Evolutionary conservation across 1,284 basidiomycete genomes (phyloP).

Genomic region (Testicularia cyperi): DNA sequence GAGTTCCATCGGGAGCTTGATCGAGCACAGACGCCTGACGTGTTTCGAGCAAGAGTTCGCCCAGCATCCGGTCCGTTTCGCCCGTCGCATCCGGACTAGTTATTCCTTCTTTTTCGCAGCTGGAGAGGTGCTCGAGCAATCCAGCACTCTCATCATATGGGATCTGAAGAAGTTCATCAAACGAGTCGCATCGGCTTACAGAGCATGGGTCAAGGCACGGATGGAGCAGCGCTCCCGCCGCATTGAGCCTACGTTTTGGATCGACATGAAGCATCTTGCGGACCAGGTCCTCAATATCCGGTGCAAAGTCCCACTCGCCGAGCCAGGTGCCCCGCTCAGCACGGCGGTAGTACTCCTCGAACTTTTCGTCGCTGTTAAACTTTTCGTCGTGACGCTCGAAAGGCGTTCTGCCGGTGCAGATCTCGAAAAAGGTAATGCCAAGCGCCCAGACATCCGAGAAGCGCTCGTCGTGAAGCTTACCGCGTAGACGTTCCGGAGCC

Average conservation of each 20-base stretch:
- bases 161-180: constrained; percentile 25
- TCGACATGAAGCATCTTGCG: constrained; percentile 31
- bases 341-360: constrained; percentile 43
- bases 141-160: constrained; percentile 32
- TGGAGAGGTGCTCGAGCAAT: no score
- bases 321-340: constrained; percentile 36
- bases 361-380: constrained; percentile 37
- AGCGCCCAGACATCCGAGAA: constrained; percentile 48
- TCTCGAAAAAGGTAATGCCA: constrained; percentile 54
- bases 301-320: constrained; percentile 28
- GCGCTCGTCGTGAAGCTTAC: constrained; percentile 43
- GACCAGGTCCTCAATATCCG: constrained; percentile 39
- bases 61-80: constrained; percentile 17
- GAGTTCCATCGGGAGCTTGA: no score
- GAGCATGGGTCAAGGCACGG: constrained; percentile 22
- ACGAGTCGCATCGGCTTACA: constrained; percentile 11
- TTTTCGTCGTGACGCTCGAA: constrained; percentile 48
- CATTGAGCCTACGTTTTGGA: constrained; percentile 25
- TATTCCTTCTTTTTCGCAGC: constrained; percentile 1
- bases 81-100: not conserved
- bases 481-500: constrained; percentile 39
- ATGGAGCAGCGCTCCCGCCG: constrained; percentile 31
- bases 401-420: constrained; percentile 45
- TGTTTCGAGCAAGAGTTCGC: constrained; percentile 14
- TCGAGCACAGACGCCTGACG: no score